Evolutionary conservation across 2,329 filamentous ascomycete genomes (phyloP).

Genomic region (Alternaria infectoria): DNA sequence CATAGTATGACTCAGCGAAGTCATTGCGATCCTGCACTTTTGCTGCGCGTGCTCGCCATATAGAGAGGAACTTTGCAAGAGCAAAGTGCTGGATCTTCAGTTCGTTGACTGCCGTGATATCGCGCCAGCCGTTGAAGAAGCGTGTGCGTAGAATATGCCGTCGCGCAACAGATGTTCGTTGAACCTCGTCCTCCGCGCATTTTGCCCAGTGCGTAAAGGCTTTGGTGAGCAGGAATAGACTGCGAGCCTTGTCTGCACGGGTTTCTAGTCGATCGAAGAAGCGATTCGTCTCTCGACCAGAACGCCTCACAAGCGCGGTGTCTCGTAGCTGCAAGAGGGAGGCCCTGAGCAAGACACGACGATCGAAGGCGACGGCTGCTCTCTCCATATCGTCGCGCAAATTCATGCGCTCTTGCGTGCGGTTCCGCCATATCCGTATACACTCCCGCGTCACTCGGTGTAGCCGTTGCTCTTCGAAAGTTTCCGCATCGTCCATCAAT

Average conservation of each 20-base stretch:
- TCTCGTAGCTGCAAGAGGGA: constrained; percentile 54
- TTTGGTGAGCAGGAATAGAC: constrained; percentile 69
- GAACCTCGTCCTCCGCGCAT: constrained; percentile 67
- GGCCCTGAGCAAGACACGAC: constrained; percentile 58
- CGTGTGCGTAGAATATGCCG: constrained; percentile 72
- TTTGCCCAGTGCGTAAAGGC: constrained; percentile 74
- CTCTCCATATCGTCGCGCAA: constrained; percentile 30
- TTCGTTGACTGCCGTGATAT: constrained; percentile 68
- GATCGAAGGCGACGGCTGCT: constrained; percentile 57
- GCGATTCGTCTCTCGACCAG: constrained; percentile 55
- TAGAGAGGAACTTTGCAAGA: constrained; percentile 59
- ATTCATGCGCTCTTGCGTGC: constrained; percentile 32
- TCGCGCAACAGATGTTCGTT: constrained; percentile 71
- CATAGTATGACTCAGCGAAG: constrained; percentile 37
- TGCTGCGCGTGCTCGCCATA: constrained; percentile 58
- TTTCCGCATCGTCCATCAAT: constrained; percentile 58
- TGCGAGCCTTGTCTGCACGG: constrained; percentile 67
- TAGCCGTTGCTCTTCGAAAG: constrained; percentile 41
- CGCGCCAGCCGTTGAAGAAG: constrained; percentile 73
- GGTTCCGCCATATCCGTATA: constrained; percentile 57
- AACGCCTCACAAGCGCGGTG: constrained; percentile 44
- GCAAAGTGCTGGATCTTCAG: constrained; percentile 60
- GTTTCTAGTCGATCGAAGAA: constrained; percentile 64
- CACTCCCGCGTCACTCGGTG: constrained; percentile 34
- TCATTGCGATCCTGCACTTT: constrained; percentile 45